Base-by-base conservation (phyloP, 768 basidiomycete species). In the Boletus pseudopeckii region DNA sequence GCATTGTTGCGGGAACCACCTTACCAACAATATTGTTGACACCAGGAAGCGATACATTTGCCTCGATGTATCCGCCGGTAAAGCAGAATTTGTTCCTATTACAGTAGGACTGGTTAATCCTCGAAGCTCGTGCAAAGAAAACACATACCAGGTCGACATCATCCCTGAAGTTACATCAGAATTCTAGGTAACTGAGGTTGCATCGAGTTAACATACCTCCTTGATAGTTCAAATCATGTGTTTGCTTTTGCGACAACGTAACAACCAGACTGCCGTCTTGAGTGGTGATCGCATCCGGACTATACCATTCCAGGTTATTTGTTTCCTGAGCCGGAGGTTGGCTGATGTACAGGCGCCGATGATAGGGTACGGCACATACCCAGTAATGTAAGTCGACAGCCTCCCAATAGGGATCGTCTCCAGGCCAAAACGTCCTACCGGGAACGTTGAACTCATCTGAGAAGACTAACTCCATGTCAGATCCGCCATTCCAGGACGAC, bases 81-180 rank as follows among this genome's bases (percentile, higher is more conserved):
- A 92, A 93, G 69, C 90, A 95, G 56, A 96, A 87, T 71, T 93
- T 92, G 71, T 93, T 93, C 88, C 82, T 82, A 26, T 26, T 26
- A 26, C 2, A 26, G 2, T 26, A 54, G 11, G n/a, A 18, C 7
- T 24, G 45, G 15, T 66, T 30, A 65, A 42, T 40, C 41, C 17
- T 47, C 5, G 45, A 47, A 41, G 15, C 48, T 42, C 17, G 33
- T 34, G 14, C 37, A 52, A 50, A 33, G 36, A 53, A 32, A 34
- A 22, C 17, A 54, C 61, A 53, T 55, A 66, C 71, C 74, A 78
- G 11, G 75, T 73, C 13, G 73, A 70, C 65, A 80, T 68, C 76
- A 81, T 77, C 10, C 77, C 78, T 82, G 48, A 61, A 69, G 74
- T 72, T 46, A 70, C 62, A 40, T 61, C 33, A 71, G 57, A 61